Conservation (phyloP, 306 rosid genomes). For the Alnus glutinosa region DNA sequence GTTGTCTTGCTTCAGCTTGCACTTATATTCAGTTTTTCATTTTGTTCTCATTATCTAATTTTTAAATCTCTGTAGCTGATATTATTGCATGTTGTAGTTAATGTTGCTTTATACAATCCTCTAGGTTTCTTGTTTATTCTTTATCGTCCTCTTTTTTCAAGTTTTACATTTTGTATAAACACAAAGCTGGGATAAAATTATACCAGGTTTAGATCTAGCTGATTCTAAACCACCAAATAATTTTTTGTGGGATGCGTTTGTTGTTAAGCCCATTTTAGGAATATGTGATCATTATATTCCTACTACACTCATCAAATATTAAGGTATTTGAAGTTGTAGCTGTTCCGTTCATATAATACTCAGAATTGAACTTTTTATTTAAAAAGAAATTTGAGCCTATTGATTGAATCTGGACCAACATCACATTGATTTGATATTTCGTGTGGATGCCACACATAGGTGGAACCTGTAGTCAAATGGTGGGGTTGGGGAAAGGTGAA, state of each 20-base stretch:
- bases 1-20: constrained; percentile 9
- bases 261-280: background rate
- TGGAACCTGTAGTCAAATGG: background rate
- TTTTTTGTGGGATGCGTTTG: background rate
- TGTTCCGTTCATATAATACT: background rate
- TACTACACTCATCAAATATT: background rate
- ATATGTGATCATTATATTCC: background rate
- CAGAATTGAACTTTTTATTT: background rate
- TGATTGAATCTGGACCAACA: background rate
- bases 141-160: background rate
- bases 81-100: background rate
- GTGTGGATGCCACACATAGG: background rate
- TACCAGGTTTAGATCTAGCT: background rate
- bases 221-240: background rate
- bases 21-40: constrained; percentile 6
- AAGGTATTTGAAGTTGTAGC: background rate
- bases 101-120: background rate
- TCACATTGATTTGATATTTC: background rate
- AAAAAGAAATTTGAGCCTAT: background rate
- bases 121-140: background rate
- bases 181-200: background rate
- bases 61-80: background rate
- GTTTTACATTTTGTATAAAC: background rate
- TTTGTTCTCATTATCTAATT: constrained; percentile 3
- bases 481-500: background rate